Evolutionary conservation across 2,329 filamentous ascomycete species (phyloP).

Genomic region (Biscogniauxia sp.): DNA sequence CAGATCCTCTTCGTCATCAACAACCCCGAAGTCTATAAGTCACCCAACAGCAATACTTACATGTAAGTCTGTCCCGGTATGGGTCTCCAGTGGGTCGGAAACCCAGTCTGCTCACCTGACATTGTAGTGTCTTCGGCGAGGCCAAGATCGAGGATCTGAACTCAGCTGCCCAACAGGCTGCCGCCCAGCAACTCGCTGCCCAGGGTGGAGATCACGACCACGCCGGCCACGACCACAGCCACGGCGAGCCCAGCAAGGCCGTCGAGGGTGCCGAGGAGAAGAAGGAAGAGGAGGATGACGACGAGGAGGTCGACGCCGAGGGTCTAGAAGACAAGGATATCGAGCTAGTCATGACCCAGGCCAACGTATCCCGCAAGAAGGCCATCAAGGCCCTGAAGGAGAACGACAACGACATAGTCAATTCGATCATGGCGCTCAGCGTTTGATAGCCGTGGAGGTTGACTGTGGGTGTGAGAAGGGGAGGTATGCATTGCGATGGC

Average conservation of each 20-base stretch:
- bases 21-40: conserved; percentile 99
- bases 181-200: conserved; percentile 89
- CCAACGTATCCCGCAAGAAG: conserved; percentile 95
- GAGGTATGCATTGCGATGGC: conserved; percentile 21
- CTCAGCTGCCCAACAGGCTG: conserved; percentile 93
- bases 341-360: conserved; percentile 97
- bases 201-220: conserved; percentile 60
- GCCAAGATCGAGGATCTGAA: conserved; percentile 99
- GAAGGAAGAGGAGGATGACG: conserved; percentile 82
- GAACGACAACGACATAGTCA: conserved; percentile 99
- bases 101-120: conserved; percentile 13
- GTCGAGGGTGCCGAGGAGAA: conserved; percentile 61
- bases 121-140: conserved; percentile 89
- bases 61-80: conserved; percentile 65
- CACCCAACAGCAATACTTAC: conserved; percentile 98
- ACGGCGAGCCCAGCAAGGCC: conserved; percentile 65
- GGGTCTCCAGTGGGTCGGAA: background rate
- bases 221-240: conserved; percentile 67
- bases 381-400: conserved; percentile 97
- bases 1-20: conserved; percentile 99
- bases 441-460: conserved; percentile 50
- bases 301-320: conserved; percentile 93
- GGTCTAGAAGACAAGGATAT: conserved; percentile 99
- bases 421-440: conserved; percentile 99
- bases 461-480: conserved; percentile 7